phyloP scores from a whole-genome alignment of 2,329 filamentous ascomycete genomes.

The Trematosphaeria pertusa region DNA sequence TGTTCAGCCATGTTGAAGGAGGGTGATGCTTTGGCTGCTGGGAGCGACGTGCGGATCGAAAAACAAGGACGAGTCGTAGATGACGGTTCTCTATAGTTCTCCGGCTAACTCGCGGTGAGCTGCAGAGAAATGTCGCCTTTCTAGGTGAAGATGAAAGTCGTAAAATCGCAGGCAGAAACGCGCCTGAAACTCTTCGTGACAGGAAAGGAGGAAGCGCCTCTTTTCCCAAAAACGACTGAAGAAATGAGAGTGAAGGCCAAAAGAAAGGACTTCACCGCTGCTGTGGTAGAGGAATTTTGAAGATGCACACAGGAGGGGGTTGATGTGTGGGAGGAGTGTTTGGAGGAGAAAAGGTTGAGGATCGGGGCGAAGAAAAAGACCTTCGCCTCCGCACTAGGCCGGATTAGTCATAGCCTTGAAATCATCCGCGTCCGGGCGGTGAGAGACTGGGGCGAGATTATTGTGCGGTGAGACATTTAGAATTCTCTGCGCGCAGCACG shows the following conservation, averaged over 20 bases:
- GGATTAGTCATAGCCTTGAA: not conserved
- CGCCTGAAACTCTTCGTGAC: slow-evolving; percentile 49
- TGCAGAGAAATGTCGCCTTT: slow-evolving; percentile 37
- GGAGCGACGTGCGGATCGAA: slow-evolving; percentile 11
- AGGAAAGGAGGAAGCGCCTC: slow-evolving; percentile 47
- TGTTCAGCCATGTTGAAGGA: slow-evolving; percentile 57
- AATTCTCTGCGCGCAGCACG: slow-evolving; percentile 10
- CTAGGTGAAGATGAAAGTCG: slow-evolving; percentile 39
- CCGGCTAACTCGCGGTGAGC: slow-evolving; percentile 39
- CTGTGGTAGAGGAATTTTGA: slow-evolving; percentile 36
- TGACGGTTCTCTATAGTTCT: slow-evolving; percentile 27
- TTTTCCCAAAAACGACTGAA: slow-evolving; percentile 47
- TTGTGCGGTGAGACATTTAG: not conserved
- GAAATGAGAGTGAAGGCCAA: slow-evolving; percentile 51
- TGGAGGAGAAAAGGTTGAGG: slow-evolving; percentile 25
- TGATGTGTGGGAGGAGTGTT: slow-evolving; percentile 34
- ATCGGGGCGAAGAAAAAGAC: slow-evolving; percentile 9
- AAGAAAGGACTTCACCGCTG: slow-evolving; percentile 49
- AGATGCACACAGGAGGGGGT: slow-evolving; percentile 40
- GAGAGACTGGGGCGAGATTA: not conserved
- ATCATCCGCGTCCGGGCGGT: not conserved
- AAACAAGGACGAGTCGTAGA: slow-evolving; percentile 20
- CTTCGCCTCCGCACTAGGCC: slow-evolving; percentile 2
- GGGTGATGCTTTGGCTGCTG: slow-evolving; percentile 16
- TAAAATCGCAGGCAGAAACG: slow-evolving; percentile 47